Percentiles rank a stretch among this genome's conserved stretches.
Conservation (phyloP, 1,139 yeast species). For the Pneumocystis murina region DNA sequence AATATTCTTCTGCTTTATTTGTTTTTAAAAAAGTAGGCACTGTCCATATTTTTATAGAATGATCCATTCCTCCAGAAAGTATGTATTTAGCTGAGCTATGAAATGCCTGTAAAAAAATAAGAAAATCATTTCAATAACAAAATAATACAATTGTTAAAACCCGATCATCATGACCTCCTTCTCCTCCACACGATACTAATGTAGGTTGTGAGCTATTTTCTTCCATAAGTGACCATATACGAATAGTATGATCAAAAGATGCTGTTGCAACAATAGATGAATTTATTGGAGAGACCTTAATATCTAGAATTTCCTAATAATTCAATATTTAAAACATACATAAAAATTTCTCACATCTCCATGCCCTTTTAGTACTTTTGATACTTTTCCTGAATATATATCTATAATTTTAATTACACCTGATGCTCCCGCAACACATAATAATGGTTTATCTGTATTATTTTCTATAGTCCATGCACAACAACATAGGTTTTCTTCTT, state of each 20-base stretch:
- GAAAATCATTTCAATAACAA: neutral
- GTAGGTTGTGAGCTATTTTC: conserved; percentile 8
- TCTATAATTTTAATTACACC: conserved; percentile 1
- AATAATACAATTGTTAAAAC: conserved; percentile 10
- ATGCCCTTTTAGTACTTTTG: conserved; percentile 10
- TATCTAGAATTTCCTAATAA: conserved; percentile 11
- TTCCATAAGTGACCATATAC: conserved; percentile 12
- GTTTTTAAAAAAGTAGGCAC: conserved; percentile 5
- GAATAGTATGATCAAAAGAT: conserved; percentile 14
- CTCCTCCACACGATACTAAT: conserved; percentile 13
- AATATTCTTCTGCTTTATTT: neutral
- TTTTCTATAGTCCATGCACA: neutral
- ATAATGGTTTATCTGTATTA: neutral
- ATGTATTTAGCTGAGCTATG: conserved; percentile 13
- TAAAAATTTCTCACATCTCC: conserved; percentile 7
- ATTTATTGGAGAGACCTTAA: conserved; percentile 9
- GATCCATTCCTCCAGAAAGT: conserved; percentile 15
- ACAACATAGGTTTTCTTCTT: neutral
- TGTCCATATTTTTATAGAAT: conserved; percentile 12
- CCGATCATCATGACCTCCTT: conserved; percentile 14
- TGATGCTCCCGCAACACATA: neutral
- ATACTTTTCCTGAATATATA: neutral
- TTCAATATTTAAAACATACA: neutral
- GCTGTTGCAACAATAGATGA: conserved; percentile 12
- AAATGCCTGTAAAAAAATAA: conserved; percentile 5